phyloP scores from a whole-genome alignment of 2,329 filamentous ascomycete species.

The Trichophyton schoenleinii region DNA sequence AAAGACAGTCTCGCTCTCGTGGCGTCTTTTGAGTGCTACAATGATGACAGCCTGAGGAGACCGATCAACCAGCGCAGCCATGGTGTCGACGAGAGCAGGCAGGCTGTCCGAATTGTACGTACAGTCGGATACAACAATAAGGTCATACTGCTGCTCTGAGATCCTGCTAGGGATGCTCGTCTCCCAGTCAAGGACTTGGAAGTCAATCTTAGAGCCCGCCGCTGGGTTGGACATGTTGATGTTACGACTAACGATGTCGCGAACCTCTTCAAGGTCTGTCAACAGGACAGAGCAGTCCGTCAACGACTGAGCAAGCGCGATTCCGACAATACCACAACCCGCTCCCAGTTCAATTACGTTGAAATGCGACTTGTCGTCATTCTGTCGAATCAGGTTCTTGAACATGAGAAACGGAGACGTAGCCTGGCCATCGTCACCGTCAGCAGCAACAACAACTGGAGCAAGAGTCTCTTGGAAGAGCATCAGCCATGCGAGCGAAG shows the following conservation, averaged over 20 bases:
- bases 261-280: slow-evolving; percentile 54
- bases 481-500: slow-evolving; percentile 45
- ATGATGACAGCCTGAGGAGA: slow-evolving; percentile 42
- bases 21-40: slow-evolving; percentile 54
- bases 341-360: slow-evolving; percentile 53
- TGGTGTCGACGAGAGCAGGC: slow-evolving; percentile 48
- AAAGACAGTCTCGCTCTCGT: slow-evolving; percentile 54
- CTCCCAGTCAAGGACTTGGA: slow-evolving; percentile 53
- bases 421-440: slow-evolving; percentile 10
- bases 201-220: slow-evolving; percentile 33
- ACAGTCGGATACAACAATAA: slow-evolving; percentile 57
- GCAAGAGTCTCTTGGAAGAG: slow-evolving; percentile 30
- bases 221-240: slow-evolving; percentile 34
- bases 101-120: slow-evolving; percentile 61
- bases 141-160: slow-evolving; percentile 34
- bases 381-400: slow-evolving; percentile 23
- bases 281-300: slow-evolving; percentile 43
- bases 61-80: slow-evolving; percentile 36
- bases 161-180: slow-evolving; percentile 35
- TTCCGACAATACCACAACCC: slow-evolving; percentile 56
- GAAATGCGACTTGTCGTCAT: slow-evolving; percentile 23
- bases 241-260: slow-evolving; percentile 48
- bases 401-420: slow-evolving; percentile 14
- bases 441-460: not conserved
- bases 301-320: slow-evolving; percentile 46